Conservation (phyloP, 805 yeast species). For the Sporopachydermia lactativora region DNA sequence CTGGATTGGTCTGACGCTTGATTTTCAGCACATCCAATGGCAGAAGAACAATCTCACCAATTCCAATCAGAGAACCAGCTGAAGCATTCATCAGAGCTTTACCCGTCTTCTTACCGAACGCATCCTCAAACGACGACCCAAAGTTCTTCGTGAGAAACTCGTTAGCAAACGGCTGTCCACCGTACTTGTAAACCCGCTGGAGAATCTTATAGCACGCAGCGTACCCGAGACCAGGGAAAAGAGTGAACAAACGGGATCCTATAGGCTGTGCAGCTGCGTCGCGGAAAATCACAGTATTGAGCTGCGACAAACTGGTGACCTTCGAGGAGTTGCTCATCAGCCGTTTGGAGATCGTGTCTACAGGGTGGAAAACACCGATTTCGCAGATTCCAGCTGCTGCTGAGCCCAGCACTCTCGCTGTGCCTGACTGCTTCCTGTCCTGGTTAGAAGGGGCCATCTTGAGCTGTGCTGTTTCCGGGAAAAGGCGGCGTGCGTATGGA, state of each 20-base stretch:
- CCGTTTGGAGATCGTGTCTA: constrained; percentile 95
- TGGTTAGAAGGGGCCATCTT: constrained; percentile 18
- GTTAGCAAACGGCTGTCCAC: constrained; percentile 98
- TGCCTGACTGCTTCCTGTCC: constrained; percentile 80
- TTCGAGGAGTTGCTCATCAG: constrained; percentile 75
- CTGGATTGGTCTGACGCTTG: constrained; percentile 99
- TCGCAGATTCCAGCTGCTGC: constrained; percentile 97
- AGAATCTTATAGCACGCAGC: constrained; percentile 94
- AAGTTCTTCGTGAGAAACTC: constrained; percentile 74
- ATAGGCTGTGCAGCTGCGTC: constrained; percentile 63
- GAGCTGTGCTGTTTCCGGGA: too few relatives aligned
- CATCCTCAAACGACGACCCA: constrained; percentile 51
- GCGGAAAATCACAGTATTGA: constrained; percentile 79
- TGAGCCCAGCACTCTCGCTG: constrained; percentile 87
- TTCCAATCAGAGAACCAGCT: constrained; percentile 94
- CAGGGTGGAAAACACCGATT: constrained; percentile 95
- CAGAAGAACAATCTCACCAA: constrained; percentile 90
- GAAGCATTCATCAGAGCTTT: constrained; percentile 95
- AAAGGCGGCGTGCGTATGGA: too few relatives aligned
- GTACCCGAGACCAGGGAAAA: constrained; percentile 96
- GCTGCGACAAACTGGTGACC: constrained; percentile 45
- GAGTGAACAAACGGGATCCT: constrained; percentile 57
- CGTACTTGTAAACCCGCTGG: constrained; percentile 97
- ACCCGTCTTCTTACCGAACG: constrained; percentile 89
- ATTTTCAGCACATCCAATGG: constrained; percentile 95